Evolutionary conservation across 169 alveolate genomes (phyloP).

Genomic region (Plasmodium ovale): DNA sequence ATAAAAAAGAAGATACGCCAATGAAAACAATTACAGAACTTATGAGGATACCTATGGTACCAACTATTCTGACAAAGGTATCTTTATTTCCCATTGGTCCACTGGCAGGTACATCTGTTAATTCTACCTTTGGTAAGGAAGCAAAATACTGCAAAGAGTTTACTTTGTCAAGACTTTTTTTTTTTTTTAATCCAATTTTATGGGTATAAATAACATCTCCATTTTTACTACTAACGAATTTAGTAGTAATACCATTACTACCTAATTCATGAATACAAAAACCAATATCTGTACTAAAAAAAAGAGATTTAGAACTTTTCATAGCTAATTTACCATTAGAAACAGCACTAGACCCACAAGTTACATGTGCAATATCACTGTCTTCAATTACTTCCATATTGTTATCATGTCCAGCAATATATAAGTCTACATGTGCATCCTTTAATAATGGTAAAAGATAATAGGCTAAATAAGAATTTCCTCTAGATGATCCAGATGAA

Average conservation of each 20-base stretch:
- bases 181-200: constrained; percentile 81
- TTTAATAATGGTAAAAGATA: constrained; percentile 89
- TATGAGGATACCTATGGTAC: constrained; percentile 88
- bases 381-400: constrained; percentile 88
- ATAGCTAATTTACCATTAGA: constrained; percentile 80
- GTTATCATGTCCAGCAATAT: constrained; percentile 91
- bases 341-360: constrained; percentile 80
- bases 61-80: constrained; percentile 88
- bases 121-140: constrained; percentile 84
- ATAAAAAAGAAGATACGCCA: constrained; percentile 44
- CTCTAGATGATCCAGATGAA: constrained; percentile 91
- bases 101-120: constrained; percentile 85
- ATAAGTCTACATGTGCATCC: constrained; percentile 91
- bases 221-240: constrained; percentile 84
- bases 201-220: constrained; percentile 86
- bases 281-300: constrained; percentile 86
- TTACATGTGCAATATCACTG: constrained; percentile 48
- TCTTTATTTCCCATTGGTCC: constrained; percentile 86
- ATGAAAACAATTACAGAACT: constrained; percentile 76
- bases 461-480: constrained; percentile 88
- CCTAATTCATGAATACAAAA: constrained; percentile 88
- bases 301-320: constrained; percentile 78
- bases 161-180: constrained; percentile 79
- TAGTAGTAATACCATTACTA: constrained; percentile 85
- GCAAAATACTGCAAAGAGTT: constrained; percentile 80